Evolutionary conservation across 345 rosid species (phyloP).

Genomic region (Aquilaria malaccensis): DNA sequence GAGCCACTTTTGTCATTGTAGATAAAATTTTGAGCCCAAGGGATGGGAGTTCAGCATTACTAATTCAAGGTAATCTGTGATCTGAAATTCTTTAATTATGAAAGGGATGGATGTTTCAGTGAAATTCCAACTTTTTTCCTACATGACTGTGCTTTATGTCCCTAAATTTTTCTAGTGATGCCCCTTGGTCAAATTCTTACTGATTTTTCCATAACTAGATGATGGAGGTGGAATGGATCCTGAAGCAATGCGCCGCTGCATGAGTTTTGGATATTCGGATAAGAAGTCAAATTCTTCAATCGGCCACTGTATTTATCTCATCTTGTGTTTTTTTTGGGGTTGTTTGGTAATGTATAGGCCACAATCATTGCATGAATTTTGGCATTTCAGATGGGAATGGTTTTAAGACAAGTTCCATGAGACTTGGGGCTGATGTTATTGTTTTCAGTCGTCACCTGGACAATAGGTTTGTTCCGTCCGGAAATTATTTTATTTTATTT

Average conservation of each 20-base stretch:
- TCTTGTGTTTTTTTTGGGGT: conserved; percentile 14
- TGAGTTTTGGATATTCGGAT: conserved; percentile 98
- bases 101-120: neutral
- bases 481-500: conserved; percentile 4
- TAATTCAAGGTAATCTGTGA: conserved; percentile 64
- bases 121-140: neutral
- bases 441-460: conserved; percentile 70
- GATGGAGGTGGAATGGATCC: conserved; percentile 98
- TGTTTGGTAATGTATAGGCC: conserved; percentile 7
- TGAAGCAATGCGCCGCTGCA: conserved; percentile 75
- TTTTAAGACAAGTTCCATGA: conserved; percentile 95
- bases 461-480: conserved; percentile 44
- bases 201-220: conserved; percentile 36
- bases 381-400: conserved; percentile 87
- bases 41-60: conserved; percentile 62
- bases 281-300: conserved; percentile 64
- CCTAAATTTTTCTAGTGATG: conserved; percentile 6
- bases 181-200: neutral
- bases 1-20: conserved; percentile 91
- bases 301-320: conserved; percentile 57
- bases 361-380: conserved; percentile 20
- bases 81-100: conserved; percentile 1
- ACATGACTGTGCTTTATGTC: conserved; percentile 2
- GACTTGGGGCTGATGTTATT: conserved; percentile 94
- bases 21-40: conserved; percentile 73